phyloP scores from a whole-genome alignment of 2,329 filamentous ascomycete genomes.

The Nemania serpens region DNA sequence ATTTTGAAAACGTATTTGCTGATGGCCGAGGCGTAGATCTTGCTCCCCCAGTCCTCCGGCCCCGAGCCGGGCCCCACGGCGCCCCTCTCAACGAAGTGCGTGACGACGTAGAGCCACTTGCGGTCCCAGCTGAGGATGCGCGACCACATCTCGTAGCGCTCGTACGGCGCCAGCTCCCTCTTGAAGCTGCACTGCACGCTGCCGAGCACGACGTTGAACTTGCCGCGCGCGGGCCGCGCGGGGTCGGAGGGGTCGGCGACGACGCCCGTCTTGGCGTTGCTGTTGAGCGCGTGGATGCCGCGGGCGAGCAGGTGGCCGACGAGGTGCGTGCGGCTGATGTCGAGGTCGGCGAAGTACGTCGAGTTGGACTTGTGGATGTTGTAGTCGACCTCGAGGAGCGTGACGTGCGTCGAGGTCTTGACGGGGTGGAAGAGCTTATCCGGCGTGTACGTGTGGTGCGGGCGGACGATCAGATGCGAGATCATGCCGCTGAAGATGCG shows the following conservation, averaged over 20 bases:
- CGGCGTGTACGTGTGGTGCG: conserved; percentile 55
- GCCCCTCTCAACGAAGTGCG: conserved; percentile 71
- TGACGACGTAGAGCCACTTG: conserved; percentile 80
- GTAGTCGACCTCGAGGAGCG: conserved; percentile 81
- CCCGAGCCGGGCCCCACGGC: conserved; percentile 55
- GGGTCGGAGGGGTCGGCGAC: conserved; percentile 55
- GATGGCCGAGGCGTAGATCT: conserved; percentile 71
- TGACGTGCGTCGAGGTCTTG: conserved; percentile 68
- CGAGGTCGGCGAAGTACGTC: conserved; percentile 87
- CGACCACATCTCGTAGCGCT: conserved; percentile 74
- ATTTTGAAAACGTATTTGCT: conserved; percentile 86
- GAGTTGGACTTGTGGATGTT: conserved; percentile 83
- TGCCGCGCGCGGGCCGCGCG: conserved; percentile 53
- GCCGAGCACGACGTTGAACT: conserved; percentile 69
- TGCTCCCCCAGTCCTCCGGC: conserved; percentile 59
- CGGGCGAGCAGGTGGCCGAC: conserved; percentile 70
- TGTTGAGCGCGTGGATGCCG: conserved; percentile 57
- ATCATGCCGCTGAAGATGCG: conserved; percentile 63
- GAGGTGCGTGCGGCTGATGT: conserved; percentile 80
- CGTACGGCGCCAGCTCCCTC: conserved; percentile 71
- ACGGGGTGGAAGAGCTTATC: conserved; percentile 74
- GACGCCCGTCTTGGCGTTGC: conserved; percentile 49
- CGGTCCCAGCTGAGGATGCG: conserved; percentile 75
- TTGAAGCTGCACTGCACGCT: conserved; percentile 76
- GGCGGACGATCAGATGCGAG: conserved; percentile 57